phyloP scores from a whole-genome alignment of 208 protist species.

The Acanthamoeba lenticulata region DNA sequence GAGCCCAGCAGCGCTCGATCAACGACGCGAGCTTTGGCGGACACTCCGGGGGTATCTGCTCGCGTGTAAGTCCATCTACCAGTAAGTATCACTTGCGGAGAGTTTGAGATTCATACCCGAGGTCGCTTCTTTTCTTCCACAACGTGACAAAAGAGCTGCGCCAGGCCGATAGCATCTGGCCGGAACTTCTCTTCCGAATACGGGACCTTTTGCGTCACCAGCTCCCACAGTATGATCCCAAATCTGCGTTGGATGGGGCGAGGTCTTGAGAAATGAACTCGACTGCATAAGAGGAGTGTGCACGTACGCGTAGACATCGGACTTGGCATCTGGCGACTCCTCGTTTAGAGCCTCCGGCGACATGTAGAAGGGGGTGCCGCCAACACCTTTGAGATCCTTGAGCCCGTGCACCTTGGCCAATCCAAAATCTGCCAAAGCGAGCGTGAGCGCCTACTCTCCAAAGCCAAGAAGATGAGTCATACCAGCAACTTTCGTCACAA shows the following conservation, averaged over 20 bases:
- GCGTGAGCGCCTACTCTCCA: neutral
- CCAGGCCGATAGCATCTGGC: neutral
- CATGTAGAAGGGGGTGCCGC: slow-evolving; percentile 29
- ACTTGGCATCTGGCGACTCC: neutral
- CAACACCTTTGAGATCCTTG: neutral
- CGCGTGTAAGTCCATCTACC: neutral
- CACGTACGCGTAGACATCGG: slow-evolving; percentile 7
- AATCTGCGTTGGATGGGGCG: neutral
- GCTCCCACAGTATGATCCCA: slow-evolving; percentile 59
- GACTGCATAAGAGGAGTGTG: neutral
- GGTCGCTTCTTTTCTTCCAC: neutral
- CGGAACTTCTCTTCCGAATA: slow-evolving; percentile 49
- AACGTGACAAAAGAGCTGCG: slow-evolving; percentile 8
- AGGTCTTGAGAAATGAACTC: neutral
- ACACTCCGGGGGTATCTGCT: neutral
- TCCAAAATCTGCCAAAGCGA: neutral
- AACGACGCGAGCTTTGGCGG: neutral
- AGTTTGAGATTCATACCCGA: neutral
- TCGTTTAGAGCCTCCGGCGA: slow-evolving; percentile 11
- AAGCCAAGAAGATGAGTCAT: neutral
- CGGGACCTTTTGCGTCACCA: slow-evolving; percentile 24
- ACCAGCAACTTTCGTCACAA: slow-evolving; percentile 41
- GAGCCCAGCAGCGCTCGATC: neutral
- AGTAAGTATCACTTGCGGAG: neutral
- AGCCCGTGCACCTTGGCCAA: slow-evolving; percentile 8